phyloP scores from a whole-genome alignment of 306 rosid genomes.

The Begonia fuchsioides region DNA sequence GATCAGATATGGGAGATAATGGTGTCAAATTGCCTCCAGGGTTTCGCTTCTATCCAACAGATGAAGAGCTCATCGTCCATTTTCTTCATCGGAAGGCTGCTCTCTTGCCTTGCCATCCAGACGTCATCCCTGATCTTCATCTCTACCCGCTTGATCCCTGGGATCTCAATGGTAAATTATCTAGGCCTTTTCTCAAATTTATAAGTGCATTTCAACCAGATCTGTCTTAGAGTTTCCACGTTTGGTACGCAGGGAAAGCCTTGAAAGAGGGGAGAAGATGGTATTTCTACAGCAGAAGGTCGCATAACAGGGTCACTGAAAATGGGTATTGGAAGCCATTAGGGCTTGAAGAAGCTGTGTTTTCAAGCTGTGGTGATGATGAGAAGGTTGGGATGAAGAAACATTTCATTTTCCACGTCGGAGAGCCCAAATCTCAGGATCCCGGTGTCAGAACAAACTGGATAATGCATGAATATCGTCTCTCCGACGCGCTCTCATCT shows the following conservation, averaged over 20 bases:
- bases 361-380: conserved; percentile 17
- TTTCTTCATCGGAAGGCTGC: conserved; percentile 83
- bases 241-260: conserved; percentile 48
- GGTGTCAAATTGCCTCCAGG: conserved; percentile 82
- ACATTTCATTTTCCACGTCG: conserved; percentile 40
- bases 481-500: conserved; percentile 28
- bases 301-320: conserved; percentile 35
- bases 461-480: conserved; percentile 83
- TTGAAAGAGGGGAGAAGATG: conserved; percentile 74
- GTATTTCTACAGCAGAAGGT: conserved; percentile 81
- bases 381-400: conserved; percentile 63
- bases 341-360: conserved; percentile 60
- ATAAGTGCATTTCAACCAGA: no score
- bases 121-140: conserved; percentile 89
- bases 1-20: conserved; percentile 32
- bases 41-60: conserved; percentile 72
- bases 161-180: conserved; percentile 59
- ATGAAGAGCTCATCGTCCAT: conserved; percentile 88
- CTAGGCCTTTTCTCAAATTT: no score
- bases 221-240: no score
- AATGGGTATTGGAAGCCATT: conserved; percentile 69
- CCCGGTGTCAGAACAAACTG: conserved; percentile 55
- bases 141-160: conserved; percentile 79
- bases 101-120: conserved; percentile 84
- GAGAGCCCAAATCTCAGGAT: conserved; percentile 26